Conservation (phyloP, 306 rosid species). For the Quercus ilex region DNA sequence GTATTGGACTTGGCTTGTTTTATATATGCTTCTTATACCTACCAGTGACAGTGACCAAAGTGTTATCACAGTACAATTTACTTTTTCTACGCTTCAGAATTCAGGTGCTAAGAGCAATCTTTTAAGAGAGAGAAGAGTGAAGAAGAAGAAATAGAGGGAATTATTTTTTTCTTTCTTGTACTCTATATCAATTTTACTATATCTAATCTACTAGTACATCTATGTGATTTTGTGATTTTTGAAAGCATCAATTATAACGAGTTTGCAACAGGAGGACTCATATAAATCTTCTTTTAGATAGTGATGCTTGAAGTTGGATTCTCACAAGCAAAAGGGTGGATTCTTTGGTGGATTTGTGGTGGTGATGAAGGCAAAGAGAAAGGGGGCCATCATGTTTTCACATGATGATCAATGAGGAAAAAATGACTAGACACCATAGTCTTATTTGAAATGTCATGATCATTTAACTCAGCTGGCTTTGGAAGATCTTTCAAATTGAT, state of each 20-base stretch:
- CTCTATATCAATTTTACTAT: too few species aligned
- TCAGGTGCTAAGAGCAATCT: too few species aligned
- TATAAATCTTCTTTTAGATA: conserved; percentile 20
- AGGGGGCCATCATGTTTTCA: conserved; percentile 14
- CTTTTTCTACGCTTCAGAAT: too few species aligned
- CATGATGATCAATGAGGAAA: conserved; percentile 6
- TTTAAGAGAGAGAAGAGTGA: too few species aligned
- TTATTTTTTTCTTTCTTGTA: too few species aligned
- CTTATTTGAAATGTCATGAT: conserved; percentile 43
- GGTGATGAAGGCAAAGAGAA: conserved; percentile 6
- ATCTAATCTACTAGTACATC: too few species aligned
- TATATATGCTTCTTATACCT: too few species aligned
- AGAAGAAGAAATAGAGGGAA: too few species aligned
- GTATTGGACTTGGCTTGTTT: too few species aligned
- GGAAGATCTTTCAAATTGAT: conserved; percentile 17
- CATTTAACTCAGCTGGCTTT: conserved; percentile 19
- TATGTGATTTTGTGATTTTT: neutral
- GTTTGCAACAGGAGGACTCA: conserved; percentile 1
- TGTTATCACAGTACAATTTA: too few species aligned
- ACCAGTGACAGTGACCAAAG: too few species aligned
- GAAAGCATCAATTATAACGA: neutral
- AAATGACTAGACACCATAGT: conserved; percentile 30
- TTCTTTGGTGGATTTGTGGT: conserved; percentile 12
- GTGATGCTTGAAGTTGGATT: conserved; percentile 17
- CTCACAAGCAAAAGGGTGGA: neutral